phyloP scores from a whole-genome alignment of 805 yeast species.

The Clavispora santaluciae region DNA sequence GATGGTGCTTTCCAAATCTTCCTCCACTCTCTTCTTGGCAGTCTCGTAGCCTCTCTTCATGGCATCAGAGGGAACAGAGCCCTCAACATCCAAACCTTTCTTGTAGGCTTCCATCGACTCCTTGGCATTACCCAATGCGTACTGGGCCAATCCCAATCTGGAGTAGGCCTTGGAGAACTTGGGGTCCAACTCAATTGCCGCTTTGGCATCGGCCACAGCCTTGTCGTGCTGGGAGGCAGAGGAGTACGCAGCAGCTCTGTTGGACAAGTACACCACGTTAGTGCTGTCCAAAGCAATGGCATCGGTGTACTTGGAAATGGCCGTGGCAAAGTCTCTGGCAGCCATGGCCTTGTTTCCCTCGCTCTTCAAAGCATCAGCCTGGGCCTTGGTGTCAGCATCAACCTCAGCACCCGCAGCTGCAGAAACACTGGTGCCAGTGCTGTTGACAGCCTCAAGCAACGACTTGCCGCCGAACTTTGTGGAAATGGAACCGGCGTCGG shows the following conservation, averaged over 20 bases:
- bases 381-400: conserved; percentile 52
- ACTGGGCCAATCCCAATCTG: conserved; percentile 89
- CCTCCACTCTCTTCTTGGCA: conserved; percentile 82
- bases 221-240: conserved; percentile 66
- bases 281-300: conserved; percentile 68
- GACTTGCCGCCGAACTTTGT: conserved; percentile 44
- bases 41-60: conserved; percentile 93
- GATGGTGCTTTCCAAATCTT: conserved; percentile 49
- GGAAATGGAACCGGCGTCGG: conserved; percentile 29
- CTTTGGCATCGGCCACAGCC: conserved; percentile 80
- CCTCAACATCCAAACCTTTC: conserved; percentile 82
- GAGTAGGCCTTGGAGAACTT: conserved; percentile 88
- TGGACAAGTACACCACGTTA: conserved; percentile 83
- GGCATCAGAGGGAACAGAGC: conserved; percentile 76
- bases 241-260: conserved; percentile 95
- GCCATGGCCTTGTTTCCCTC: conserved; percentile 93
- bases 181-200: conserved; percentile 75
- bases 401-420: conserved; percentile 23
- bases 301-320: conserved; percentile 71
- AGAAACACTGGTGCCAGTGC: conserved; percentile 16
- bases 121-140: conserved; percentile 89
- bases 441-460: conserved; percentile 41
- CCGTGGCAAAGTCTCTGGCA: conserved; percentile 59
- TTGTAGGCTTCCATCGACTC: conserved; percentile 89
- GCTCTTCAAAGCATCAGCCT: conserved; percentile 79